Percentiles rank a stretch among this genome's conserved stretches.
Evolutionary conservation across 371 early-diverging fungal species (phyloP).

Genomic region (Blakeslea trispora): DNA sequence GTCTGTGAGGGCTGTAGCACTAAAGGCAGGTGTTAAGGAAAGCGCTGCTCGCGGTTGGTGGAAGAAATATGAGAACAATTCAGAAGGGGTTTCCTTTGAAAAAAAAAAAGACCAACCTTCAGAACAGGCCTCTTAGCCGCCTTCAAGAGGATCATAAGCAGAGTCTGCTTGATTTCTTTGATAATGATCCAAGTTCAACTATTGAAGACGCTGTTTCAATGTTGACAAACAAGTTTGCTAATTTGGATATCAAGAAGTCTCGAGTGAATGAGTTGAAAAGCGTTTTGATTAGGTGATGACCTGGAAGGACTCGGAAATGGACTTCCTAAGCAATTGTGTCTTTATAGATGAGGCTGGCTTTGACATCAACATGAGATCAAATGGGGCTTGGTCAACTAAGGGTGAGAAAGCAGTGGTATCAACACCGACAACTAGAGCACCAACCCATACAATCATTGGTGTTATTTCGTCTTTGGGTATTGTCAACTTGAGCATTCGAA

Average conservation of each 20-base stretch:
- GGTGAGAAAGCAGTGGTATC: slow-evolving; percentile 6
- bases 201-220: not conserved
- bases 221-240: slow-evolving; percentile 3
- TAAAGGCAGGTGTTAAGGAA: not conserved
- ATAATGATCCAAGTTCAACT: slow-evolving; percentile 2
- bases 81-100: slow-evolving; percentile 2
- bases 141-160: slow-evolving; percentile 8
- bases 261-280: not conserved
- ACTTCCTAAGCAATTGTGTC: slow-evolving; percentile 5
- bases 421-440: slow-evolving; percentile 7
- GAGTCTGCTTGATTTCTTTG: slow-evolving; percentile 2
- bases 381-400: not conserved
- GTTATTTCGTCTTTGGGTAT: slow-evolving; percentile 12
- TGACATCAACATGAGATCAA: slow-evolving; percentile 11
- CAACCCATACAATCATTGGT: slow-evolving; percentile 9
- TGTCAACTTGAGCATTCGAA: slow-evolving; percentile 10
- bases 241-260: slow-evolving; percentile 1
- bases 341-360: slow-evolving; percentile 13
- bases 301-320: not conserved
- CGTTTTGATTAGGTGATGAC: not conserved
- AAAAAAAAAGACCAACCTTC: slow-evolving; percentile 9
- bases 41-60: not conserved
- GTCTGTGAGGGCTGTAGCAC: too few relatives aligned
- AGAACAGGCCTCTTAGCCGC: not conserved
- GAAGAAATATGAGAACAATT: slow-evolving; percentile 1